phyloP scores from a whole-genome alignment of 2,329 filamentous ascomycete species.

The Dactylellina leptospora region DNA sequence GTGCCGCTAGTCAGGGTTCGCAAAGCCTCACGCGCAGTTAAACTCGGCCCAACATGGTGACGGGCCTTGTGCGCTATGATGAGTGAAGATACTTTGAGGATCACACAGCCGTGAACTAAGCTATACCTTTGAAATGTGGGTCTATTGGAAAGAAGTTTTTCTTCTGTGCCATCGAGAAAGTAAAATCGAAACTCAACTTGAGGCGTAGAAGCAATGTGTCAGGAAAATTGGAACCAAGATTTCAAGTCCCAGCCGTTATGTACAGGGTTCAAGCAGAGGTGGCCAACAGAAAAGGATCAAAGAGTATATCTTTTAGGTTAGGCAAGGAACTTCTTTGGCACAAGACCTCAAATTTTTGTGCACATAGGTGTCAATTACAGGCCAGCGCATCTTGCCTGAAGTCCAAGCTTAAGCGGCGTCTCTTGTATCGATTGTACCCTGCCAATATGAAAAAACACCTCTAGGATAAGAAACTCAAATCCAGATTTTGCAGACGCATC shows the following conservation, averaged over 20 bases:
- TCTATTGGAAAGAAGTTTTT: background rate
- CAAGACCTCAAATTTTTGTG: background rate
- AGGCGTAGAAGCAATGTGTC: background rate
- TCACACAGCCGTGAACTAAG: conserved; percentile 16
- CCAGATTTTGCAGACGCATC: no score
- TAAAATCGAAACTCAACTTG: background rate
- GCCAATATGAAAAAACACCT: no score
- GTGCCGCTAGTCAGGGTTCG: no score
- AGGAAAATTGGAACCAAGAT: background rate
- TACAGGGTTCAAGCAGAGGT: no score
- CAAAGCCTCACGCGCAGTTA: conserved; percentile 30
- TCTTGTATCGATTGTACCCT: no score
- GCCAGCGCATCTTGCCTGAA: no score
- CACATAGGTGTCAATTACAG: no score
- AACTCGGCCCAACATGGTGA: background rate
- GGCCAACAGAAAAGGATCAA: no score
- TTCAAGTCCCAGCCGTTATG: background rate
- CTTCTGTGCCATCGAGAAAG: background rate
- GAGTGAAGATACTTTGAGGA: background rate
- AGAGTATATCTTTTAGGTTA: background rate
- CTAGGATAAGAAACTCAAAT: no score
- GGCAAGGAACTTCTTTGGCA: background rate
- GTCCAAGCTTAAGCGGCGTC: background rate
- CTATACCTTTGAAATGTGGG: background rate
- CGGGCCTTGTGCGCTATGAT: background rate